Percentiles rank a stretch among this genome's conserved stretches.
Evolutionary conservation across 2,329 filamentous ascomycete genomes (phyloP).

Genomic region (Curvularia eragrostidis): DNA sequence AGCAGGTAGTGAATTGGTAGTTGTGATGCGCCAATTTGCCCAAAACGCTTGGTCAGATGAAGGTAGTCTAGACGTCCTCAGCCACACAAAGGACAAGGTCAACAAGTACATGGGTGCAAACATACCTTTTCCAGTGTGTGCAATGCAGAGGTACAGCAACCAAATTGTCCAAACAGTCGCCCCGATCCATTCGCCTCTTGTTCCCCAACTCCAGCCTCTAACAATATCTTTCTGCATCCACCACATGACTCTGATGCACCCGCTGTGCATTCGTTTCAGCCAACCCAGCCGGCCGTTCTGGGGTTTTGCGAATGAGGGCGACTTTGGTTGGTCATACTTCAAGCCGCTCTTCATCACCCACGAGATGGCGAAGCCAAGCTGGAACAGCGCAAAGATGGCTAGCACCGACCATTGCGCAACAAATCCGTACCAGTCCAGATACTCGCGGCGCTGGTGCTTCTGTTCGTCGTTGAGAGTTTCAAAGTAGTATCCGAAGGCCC

Average conservation of each 20-base stretch:
- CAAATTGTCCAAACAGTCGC: conserved; percentile 59
- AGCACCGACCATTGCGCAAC: conserved; percentile 63
- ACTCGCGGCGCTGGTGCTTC: conserved; percentile 57
- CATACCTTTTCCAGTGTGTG: conserved; percentile 62
- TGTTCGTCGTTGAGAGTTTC: conserved; percentile 58
- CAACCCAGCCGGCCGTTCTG: conserved; percentile 31
- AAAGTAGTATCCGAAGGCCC: conserved; percentile 60
- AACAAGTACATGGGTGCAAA: conserved; percentile 27
- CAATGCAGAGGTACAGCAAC: conserved; percentile 59
- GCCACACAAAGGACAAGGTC: not conserved
- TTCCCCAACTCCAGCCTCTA: conserved; percentile 57
- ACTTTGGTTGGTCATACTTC: conserved; percentile 49
- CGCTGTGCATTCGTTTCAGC: conserved; percentile 31
- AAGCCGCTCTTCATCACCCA: conserved; percentile 41
- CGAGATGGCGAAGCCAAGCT: conserved; percentile 47
- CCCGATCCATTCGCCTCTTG: conserved; percentile 58
- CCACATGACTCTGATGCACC: conserved; percentile 45
- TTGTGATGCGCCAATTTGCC: conserved; percentile 65
- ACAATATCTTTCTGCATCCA: conserved; percentile 57
- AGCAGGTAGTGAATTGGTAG: conserved; percentile 66
- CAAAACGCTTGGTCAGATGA: conserved; percentile 68
- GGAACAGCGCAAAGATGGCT: conserved; percentile 53
- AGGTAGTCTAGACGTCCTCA: conserved; percentile 60
- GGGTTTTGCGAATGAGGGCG: conserved; percentile 51
- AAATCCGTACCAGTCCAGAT: conserved; percentile 63